Conservation (phyloP, 192 early-diverging fungal genomes). For the Chytriomyces sp. region DNA sequence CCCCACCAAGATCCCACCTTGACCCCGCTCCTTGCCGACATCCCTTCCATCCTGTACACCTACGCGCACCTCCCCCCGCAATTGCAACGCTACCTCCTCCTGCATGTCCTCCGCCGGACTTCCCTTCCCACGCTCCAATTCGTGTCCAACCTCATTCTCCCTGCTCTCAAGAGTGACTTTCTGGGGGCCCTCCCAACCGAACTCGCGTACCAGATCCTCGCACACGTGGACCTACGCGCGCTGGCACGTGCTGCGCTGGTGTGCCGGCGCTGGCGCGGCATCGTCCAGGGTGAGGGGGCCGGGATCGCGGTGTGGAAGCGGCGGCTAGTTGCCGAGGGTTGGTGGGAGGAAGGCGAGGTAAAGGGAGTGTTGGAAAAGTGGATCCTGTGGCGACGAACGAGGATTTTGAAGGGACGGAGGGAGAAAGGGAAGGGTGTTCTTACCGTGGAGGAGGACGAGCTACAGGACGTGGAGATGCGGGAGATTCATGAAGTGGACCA, state of each 20-base stretch:
- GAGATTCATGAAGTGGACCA: too few species aligned
- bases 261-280: slow-evolving; percentile 72
- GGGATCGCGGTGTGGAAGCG: slow-evolving; percentile 58
- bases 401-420: background rate
- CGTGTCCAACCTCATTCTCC: slow-evolving; percentile 81
- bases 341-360: slow-evolving; percentile 49
- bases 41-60: slow-evolving; percentile 65
- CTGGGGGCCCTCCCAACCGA: slow-evolving; percentile 59
- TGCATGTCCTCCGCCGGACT: slow-evolving; percentile 86
- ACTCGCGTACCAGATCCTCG: slow-evolving; percentile 71
- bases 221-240: slow-evolving; percentile 78
- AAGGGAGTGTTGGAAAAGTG: slow-evolving; percentile 28
- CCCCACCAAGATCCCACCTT: background rate
- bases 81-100: slow-evolving; percentile 85
- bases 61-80: slow-evolving; percentile 78
- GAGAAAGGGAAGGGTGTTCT: background rate
- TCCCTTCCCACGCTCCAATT: slow-evolving; percentile 84
- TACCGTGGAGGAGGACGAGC: background rate
- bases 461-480: too few species aligned
- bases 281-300: slow-evolving; percentile 73
- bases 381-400: slow-evolving; percentile 10
- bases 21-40: slow-evolving; percentile 31
- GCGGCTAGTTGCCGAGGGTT: slow-evolving; percentile 44
- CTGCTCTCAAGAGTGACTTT: slow-evolving; percentile 91
- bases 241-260: slow-evolving; percentile 82